A percentile compares a stretch with the other conserved stretches of the same genome.
Evolutionary conservation across 306 rosid species (phyloP).

Genomic region (Macrotyloma uniflorum): DNA sequence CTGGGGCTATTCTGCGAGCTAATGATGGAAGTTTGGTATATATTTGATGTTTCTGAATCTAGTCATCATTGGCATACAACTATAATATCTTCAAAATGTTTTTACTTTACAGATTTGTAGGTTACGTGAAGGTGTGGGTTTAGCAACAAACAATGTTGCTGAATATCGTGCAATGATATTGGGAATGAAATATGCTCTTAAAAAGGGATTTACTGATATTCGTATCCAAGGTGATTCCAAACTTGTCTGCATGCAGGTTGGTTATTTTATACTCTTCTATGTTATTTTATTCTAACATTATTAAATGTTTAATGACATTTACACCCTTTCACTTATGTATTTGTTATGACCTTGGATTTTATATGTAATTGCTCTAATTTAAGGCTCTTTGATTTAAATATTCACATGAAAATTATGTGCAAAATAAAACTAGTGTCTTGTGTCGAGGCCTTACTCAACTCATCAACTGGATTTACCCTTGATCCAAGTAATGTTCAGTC

Average conservation of each 20-base stretch:
- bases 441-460: not conserved
- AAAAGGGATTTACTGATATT: conserved; percentile 74
- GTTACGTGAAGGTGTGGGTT: conserved; percentile 83
- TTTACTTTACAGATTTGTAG: conserved; percentile 68
- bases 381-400: conserved; percentile 6
- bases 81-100: conserved; percentile 38
- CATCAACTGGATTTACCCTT: not conserved
- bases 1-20: conserved; percentile 62
- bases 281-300: not conserved
- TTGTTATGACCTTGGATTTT: conserved; percentile 21
- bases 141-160: conserved; percentile 84
- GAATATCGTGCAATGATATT: conserved; percentile 91
- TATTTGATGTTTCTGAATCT: conserved; percentile 32
- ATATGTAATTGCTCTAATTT: not conserved
- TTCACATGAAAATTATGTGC: not conserved
- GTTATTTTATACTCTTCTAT: conserved; percentile 30
- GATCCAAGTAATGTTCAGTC: not conserved
- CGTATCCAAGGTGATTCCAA: conserved; percentile 84
- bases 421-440: not conserved
- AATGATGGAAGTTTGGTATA: conserved; percentile 77
- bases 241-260: conserved; percentile 96
- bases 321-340: not conserved
- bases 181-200: conserved; percentile 85
- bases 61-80: conserved; percentile 21
- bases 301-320: not conserved